These are phyloP conservation scores for Ogataea pilisensis DNA, from an alignment of 805 yeast genomes.

Conservation along the genomic window DNA sequence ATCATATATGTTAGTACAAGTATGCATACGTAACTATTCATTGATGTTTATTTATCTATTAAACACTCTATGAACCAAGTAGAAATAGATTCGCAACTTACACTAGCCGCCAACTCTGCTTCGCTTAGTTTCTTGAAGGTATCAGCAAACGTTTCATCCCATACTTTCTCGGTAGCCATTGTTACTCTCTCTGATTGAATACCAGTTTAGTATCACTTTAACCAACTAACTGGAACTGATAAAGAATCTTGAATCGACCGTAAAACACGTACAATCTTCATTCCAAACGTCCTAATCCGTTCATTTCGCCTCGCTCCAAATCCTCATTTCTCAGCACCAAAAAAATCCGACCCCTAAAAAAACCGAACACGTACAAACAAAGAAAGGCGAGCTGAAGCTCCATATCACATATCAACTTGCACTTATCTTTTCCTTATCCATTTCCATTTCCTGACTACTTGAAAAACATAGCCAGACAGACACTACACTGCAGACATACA, in stretches of 20 bases:
- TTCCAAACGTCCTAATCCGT: too few relatives aligned
- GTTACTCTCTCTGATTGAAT: background rate
- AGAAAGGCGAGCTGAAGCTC: too few relatives aligned
- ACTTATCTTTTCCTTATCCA: too few relatives aligned
- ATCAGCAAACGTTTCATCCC: conserved; percentile 41
- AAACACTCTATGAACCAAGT: background rate
- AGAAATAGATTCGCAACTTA: conserved; percentile 20
- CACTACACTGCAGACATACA: too few relatives aligned
- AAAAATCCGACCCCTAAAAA: too few relatives aligned
- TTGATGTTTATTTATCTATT: background rate
- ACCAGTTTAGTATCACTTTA: too few relatives aligned
- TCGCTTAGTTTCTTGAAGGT: conserved; percentile 58
- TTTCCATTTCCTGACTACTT: too few relatives aligned
- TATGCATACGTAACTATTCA: background rate
- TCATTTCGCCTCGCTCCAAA: background rate
- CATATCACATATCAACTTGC: conserved; percentile 10
- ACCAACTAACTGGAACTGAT: too few relatives aligned
- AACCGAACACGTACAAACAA: background rate
- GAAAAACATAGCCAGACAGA: too few relatives aligned
- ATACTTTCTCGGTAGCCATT: conserved; percentile 8
- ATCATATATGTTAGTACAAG: conserved; percentile 1
- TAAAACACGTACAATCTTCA: too few relatives aligned
- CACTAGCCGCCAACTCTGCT: conserved; percentile 63
- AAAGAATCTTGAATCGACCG: too few relatives aligned
- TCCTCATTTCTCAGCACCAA: background rate